Conservation (phyloP, 768 basidiomycete genomes). For the button mushroom (Agaricus bisporus) region DNA sequence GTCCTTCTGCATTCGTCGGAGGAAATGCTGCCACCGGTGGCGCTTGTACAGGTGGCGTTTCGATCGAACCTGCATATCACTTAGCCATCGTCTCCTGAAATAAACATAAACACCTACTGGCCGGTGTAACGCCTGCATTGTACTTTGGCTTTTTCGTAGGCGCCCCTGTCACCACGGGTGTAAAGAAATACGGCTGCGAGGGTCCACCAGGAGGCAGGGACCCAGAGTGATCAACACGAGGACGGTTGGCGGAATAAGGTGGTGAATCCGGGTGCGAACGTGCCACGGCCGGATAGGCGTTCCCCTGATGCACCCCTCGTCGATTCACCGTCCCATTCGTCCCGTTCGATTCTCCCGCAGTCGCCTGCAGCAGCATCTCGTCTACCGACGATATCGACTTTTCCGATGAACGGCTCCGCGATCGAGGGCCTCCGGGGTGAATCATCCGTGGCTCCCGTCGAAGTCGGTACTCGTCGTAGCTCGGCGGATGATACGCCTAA, state of each 20-base stretch:
- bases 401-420: conserved; percentile 28
- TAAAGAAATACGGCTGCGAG: conserved; percentile 50
- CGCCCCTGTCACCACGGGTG: conserved; percentile 67
- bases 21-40: conserved; percentile 29
- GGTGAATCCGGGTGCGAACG: conserved; percentile 10
- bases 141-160: conserved; percentile 63
- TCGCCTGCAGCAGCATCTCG: conserved; percentile 38
- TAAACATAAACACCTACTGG: background rate
- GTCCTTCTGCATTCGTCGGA: conserved; percentile 53
- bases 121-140: conserved; percentile 16
- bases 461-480: conserved; percentile 5
- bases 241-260: conserved; percentile 11
- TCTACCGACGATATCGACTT: conserved; percentile 33
- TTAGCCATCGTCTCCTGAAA: no score
- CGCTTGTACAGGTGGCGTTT: conserved; percentile 16
- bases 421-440: conserved; percentile 20
- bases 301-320: background rate
- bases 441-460: conserved; percentile 11
- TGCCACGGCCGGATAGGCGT: conserved; percentile 7
- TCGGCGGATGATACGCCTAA: no score
- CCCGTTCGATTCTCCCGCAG: conserved; percentile 22
- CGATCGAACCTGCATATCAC: conserved; percentile 10
- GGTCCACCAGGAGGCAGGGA: conserved; percentile 22
- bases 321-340: conserved; percentile 1
- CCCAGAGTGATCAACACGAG: conserved; percentile 9